phyloP scores from a whole-genome alignment of 2,329 filamentous ascomycete genomes.

The Fusarium chaquense region DNA sequence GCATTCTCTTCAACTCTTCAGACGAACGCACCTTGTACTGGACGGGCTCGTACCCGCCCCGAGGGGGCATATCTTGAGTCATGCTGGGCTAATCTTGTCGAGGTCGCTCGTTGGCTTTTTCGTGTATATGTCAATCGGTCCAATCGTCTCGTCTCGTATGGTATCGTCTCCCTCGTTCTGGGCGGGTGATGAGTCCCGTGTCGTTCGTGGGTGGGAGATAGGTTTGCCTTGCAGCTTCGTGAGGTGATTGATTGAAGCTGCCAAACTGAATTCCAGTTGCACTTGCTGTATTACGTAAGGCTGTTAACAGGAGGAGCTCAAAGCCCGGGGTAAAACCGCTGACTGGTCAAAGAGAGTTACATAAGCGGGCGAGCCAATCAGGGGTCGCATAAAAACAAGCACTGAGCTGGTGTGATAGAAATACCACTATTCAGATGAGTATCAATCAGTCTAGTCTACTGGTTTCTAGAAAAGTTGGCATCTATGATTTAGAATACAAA shows the following conservation, averaged over 20 bases:
- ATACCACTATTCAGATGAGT: too few species aligned
- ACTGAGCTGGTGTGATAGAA: too few species aligned
- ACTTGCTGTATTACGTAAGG: constrained; percentile 46
- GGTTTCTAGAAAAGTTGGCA: too few species aligned
- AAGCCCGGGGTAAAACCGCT: constrained; percentile 18
- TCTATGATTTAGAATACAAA: too few species aligned
- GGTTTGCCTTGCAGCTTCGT: constrained; percentile 26
- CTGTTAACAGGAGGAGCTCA: background rate
- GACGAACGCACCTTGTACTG: constrained; percentile 86
- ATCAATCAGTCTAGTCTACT: too few species aligned
- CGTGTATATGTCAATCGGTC: constrained; percentile 1
- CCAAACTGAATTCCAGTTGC: constrained; percentile 32
- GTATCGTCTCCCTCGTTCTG: constrained; percentile 35
- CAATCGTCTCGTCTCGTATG: constrained; percentile 1
- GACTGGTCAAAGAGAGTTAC: background rate
- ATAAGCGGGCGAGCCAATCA: constrained; percentile 30
- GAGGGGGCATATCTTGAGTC: constrained; percentile 97
- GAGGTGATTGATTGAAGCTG: constrained; percentile 48
- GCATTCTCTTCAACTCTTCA: background rate
- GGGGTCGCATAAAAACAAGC: too few species aligned
- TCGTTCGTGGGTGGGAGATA: background rate
- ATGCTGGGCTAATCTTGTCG: constrained; percentile 66
- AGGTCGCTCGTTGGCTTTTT: constrained; percentile 17
- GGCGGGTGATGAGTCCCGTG: constrained; percentile 21
- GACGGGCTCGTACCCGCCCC: constrained; percentile 93